Evolutionary conservation across 805 yeast genomes (phyloP).

Genomic region (Candida silvatica): DNA sequence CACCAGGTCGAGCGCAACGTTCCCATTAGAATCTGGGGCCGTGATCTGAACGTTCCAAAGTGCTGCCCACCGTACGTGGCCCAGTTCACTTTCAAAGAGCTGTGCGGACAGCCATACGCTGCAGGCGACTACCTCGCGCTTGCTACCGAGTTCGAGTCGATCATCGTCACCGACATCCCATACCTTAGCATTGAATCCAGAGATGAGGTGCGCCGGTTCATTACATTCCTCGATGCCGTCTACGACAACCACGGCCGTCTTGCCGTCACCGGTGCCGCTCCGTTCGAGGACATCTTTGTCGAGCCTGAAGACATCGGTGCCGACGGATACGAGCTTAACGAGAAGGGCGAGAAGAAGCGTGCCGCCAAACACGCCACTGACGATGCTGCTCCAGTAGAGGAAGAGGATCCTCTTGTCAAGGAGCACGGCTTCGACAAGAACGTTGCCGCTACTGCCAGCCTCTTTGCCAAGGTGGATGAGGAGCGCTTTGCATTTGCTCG

Average conservation of each 20-base stretch:
- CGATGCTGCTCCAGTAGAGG: constrained; percentile 20
- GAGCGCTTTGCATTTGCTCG: constrained; percentile 96
- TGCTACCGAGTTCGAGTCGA: constrained; percentile 66
- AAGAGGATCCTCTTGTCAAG: constrained; percentile 52
- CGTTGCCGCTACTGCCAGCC: constrained; percentile 59
- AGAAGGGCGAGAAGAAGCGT: constrained; percentile 17
- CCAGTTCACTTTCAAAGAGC: constrained; percentile 75
- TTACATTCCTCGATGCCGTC: constrained; percentile 91
- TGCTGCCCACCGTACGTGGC: constrained; percentile 79
- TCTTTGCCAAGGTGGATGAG: constrained; percentile 81
- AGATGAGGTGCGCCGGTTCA: constrained; percentile 83
- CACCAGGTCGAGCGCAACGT: constrained; percentile 32
- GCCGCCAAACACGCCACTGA: neutral
- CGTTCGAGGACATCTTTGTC: constrained; percentile 77
- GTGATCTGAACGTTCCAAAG: constrained; percentile 66
- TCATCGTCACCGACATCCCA: constrained; percentile 92
- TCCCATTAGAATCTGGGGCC: constrained; percentile 73
- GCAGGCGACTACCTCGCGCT: constrained; percentile 91
- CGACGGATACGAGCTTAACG: constrained; percentile 31
- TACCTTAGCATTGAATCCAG: constrained; percentile 67
- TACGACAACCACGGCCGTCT: constrained; percentile 85
- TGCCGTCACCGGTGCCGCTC: constrained; percentile 84
- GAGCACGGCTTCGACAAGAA: constrained; percentile 71
- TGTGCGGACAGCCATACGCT: constrained; percentile 81
- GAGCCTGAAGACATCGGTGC: constrained; percentile 60